Conservation (phyloP, 164 flowering plant genomes). For the Saururus chinensis region DNA sequence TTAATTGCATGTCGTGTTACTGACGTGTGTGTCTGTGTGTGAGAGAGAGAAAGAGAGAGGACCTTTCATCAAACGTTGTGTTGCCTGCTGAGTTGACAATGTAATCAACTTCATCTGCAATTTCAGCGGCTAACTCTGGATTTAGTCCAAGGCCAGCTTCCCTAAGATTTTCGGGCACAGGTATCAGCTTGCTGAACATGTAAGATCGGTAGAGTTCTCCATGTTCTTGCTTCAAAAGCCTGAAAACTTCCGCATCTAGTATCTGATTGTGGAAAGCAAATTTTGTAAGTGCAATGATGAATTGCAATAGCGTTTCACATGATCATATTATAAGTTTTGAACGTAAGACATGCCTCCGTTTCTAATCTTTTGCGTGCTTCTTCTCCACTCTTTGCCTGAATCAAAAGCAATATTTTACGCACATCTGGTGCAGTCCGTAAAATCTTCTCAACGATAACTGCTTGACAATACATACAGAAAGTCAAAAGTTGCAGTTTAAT, state of each 20-base stretch:
- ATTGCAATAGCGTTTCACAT: background rate
- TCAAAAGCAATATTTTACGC: slow-evolving; percentile 62
- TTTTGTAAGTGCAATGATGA: background rate
- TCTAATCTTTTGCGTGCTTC: slow-evolving; percentile 64
- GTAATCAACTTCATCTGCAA: slow-evolving; percentile 55
- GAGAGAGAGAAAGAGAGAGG: background rate
- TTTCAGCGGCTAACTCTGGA: slow-evolving; percentile 22
- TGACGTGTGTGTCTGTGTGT: too few species aligned
- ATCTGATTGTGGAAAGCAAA: slow-evolving; percentile 26
- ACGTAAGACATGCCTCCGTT: slow-evolving; percentile 42
- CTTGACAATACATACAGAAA: background rate
- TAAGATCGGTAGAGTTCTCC: slow-evolving; percentile 60
- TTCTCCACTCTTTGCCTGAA: slow-evolving; percentile 65
- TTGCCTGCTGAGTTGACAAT: slow-evolving; percentile 86
- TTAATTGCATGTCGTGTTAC: background rate
- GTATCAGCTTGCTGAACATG: slow-evolving; percentile 81
- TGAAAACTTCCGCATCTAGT: slow-evolving; percentile 63
- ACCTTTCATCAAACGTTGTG: slow-evolving; percentile 95
- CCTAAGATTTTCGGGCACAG: slow-evolving; percentile 68
- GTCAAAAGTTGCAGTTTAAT: too few species aligned
- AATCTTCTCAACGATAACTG: slow-evolving; percentile 93
- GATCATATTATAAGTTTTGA: background rate
- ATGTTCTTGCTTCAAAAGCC: slow-evolving; percentile 44
- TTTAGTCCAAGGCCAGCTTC: slow-evolving; percentile 59
- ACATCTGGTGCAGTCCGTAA: slow-evolving; percentile 77